These are phyloP conservation scores for Colletotrichum shisoi DNA, from an alignment of 2,329 filamentous ascomycete species.

Conservation along the genomic window DNA sequence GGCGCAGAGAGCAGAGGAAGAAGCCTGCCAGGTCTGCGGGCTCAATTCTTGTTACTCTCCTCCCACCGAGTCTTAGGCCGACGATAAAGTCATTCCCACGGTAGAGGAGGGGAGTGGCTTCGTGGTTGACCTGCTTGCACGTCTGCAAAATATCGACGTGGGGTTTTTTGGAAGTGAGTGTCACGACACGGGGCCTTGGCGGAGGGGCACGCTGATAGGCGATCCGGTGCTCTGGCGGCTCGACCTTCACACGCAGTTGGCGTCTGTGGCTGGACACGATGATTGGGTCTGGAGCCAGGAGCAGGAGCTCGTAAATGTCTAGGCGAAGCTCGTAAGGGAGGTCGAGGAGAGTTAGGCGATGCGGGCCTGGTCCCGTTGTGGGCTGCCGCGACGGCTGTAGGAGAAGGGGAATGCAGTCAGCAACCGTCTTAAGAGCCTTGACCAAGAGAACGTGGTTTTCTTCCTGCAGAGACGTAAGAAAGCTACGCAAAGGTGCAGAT, in stretches of 20 bases:
- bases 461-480: not conserved
- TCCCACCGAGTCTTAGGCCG: conserved; percentile 34
- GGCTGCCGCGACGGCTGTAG: conserved; percentile 13
- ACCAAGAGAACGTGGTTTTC: not conserved
- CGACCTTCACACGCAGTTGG: conserved; percentile 30
- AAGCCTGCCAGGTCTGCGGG: conserved; percentile 26
- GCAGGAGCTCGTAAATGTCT: conserved; percentile 44
- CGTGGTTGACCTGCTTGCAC: conserved; percentile 46
- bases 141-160: conserved; percentile 45
- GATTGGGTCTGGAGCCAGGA: conserved; percentile 37
- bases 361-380: not conserved
- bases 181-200: conserved; percentile 26
- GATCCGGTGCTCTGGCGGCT: conserved; percentile 30
- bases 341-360: conserved; percentile 40
- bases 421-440: not conserved
- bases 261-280: conserved; percentile 34
- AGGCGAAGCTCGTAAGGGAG: conserved; percentile 45
- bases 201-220: conserved; percentile 28
- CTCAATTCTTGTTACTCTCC: conserved; percentile 18
- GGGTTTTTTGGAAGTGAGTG: conserved; percentile 35
- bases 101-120: conserved; percentile 46
- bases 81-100: conserved; percentile 45
- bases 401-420: conserved; percentile 15
- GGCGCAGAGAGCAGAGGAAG: conserved; percentile 42
- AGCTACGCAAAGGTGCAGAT: not conserved